Percentiles rank a stretch among this genome's conserved stretches.
These are phyloP conservation scores for Nelumbo lutea DNA, from an alignment of 164 flowering plant genomes.

Conservation along the genomic window DNA sequence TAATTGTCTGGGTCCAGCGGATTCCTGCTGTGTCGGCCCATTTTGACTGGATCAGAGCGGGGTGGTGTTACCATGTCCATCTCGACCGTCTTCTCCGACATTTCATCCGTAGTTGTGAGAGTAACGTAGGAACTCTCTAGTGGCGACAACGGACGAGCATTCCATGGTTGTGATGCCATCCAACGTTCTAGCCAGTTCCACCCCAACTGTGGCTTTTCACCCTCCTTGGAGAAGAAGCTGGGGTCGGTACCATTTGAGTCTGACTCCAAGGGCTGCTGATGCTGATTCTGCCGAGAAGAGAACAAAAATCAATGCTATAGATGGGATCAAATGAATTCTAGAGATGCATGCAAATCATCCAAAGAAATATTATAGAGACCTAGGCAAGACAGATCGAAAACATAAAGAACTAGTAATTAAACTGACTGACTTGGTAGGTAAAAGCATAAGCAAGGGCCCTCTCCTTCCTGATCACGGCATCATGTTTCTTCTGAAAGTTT, in stretches of 20 bases:
- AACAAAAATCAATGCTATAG: background rate
- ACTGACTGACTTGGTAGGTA: slow-evolving; percentile 48
- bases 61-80: slow-evolving; percentile 52
- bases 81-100: slow-evolving; percentile 81
- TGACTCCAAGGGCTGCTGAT: slow-evolving; percentile 24
- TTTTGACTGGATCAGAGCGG: slow-evolving; percentile 13
- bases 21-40: slow-evolving; percentile 16
- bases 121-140: slow-evolving; percentile 39
- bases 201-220: slow-evolving; percentile 60
- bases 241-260: slow-evolving; percentile 15
- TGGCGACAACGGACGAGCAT: slow-evolving; percentile 23
- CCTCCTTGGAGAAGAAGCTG: slow-evolving; percentile 19
- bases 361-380: background rate
- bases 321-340: too few relatives aligned
- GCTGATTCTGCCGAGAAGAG: slow-evolving; percentile 27
- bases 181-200: slow-evolving; percentile 95
- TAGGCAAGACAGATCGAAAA: background rate
- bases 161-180: slow-evolving; percentile 78
- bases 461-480: slow-evolving; percentile 56
- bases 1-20: slow-evolving; percentile 15
- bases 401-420: background rate
- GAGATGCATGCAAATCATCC: too few relatives aligned
- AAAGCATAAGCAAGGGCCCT: slow-evolving; percentile 88
- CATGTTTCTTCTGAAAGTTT: slow-evolving; percentile 38
- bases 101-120: slow-evolving; percentile 42